These are phyloP conservation scores for Sugiyamaella americana DNA, from an alignment of 805 yeast genomes.

Conservation along the genomic window DNA sequence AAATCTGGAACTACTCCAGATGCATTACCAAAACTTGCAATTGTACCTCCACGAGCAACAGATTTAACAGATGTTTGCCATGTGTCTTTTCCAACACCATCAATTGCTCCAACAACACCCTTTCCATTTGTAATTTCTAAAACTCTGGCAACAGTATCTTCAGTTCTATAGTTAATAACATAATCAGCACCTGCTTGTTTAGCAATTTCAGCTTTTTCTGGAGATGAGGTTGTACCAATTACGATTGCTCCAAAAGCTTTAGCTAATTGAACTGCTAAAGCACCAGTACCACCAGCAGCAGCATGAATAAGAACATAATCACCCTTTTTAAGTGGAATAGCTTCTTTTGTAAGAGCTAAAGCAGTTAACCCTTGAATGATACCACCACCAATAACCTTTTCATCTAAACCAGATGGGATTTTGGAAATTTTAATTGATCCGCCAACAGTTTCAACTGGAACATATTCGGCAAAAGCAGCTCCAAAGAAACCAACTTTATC, in stretches of 20 bases:
- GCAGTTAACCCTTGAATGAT: slow-evolving; percentile 77
- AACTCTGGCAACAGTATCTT: slow-evolving; percentile 29
- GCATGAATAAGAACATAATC: slow-evolving; percentile 79
- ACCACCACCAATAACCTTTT: slow-evolving; percentile 52
- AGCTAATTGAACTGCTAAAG: slow-evolving; percentile 59
- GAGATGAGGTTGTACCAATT: slow-evolving; percentile 78
- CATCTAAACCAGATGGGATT: slow-evolving; percentile 41
- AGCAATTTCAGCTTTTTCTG: slow-evolving; percentile 62
- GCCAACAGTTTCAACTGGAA: slow-evolving; percentile 26
- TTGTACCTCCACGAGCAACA: slow-evolving; percentile 59
- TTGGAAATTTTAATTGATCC: slow-evolving; percentile 33
- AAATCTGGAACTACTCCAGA: slow-evolving; percentile 78
- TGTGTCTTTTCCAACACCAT: slow-evolving; percentile 54
- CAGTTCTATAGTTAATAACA: slow-evolving; percentile 40
- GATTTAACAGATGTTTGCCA: slow-evolving; percentile 56
- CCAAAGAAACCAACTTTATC: slow-evolving; percentile 62
- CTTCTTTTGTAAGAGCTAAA: slow-evolving; percentile 58
- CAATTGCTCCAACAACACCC: slow-evolving; percentile 32
- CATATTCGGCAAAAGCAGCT: slow-evolving; percentile 65
- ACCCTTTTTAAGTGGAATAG: slow-evolving; percentile 59
- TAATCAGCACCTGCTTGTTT: slow-evolving; percentile 71
- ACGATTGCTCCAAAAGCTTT: slow-evolving; percentile 63
- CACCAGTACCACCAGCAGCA: slow-evolving; percentile 95
- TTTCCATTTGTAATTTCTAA: slow-evolving; percentile 28
- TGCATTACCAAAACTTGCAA: slow-evolving; percentile 78